A percentile compares a stretch with the other conserved stretches of the same genome.
Evolutionary conservation across 2,329 filamentous ascomycete genomes (phyloP).

Genomic region (Fusarium sarcochroum): DNA sequence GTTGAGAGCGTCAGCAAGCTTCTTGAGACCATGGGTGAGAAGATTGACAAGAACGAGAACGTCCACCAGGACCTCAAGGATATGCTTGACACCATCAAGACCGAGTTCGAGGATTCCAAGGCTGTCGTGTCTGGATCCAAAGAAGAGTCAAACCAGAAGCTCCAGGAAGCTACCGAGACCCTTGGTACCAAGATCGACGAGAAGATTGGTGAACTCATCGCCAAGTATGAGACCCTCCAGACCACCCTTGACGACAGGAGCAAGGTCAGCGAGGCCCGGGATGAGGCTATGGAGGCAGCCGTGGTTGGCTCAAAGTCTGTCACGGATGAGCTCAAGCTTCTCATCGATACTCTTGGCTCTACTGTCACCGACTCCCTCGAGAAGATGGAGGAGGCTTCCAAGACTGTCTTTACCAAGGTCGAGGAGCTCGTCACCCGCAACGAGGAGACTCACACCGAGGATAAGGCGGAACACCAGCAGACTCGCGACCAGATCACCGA

Average conservation of each 20-base stretch:
- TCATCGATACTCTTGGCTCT: conserved; percentile 87
- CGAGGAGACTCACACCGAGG: conserved; percentile 80
- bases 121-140: conserved; percentile 84
- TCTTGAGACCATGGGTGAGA: conserved; percentile 76
- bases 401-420: conserved; percentile 86
- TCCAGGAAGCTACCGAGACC: conserved; percentile 69
- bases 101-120: conserved; percentile 89
- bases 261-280: conserved; percentile 79
- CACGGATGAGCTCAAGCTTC: conserved; percentile 87
- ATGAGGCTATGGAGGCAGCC: conserved; percentile 79
- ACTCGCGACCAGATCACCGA: conserved; percentile 86
- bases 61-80: conserved; percentile 76
- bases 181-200: conserved; percentile 72
- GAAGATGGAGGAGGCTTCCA: conserved; percentile 88
- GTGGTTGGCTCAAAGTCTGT: conserved; percentile 82
- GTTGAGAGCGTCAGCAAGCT: conserved; percentile 81
- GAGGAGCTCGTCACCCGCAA: conserved; percentile 83
- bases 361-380: conserved; percentile 86
- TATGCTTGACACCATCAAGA: conserved; percentile 81
- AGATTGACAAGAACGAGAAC: conserved; percentile 69
- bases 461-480: conserved; percentile 83
- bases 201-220: conserved; percentile 81
- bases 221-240: conserved; percentile 91
- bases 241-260: conserved; percentile 79
- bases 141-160: conserved; percentile 86